These are phyloP conservation scores for Xylaria cubensis DNA, from an alignment of 495 filamentous ascomycete species.

Conservation along the genomic window DNA sequence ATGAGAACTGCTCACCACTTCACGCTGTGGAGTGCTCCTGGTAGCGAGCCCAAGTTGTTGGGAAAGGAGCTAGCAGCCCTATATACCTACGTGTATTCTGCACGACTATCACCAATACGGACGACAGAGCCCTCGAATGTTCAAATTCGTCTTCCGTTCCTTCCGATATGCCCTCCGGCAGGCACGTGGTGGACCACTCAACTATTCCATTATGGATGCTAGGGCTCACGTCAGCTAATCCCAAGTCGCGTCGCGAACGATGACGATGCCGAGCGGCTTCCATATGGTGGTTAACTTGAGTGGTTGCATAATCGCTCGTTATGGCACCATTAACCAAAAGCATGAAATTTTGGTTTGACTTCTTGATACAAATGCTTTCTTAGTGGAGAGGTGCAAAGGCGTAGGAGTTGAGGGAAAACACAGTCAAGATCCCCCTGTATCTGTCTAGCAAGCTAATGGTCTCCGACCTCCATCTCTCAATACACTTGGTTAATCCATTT, in stretches of 20 bases:
- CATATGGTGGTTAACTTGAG: neutral
- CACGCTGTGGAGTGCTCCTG: no score
- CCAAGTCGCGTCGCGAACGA: no score
- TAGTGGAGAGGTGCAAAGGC: no score
- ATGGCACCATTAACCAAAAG: neutral
- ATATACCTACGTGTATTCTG: no score
- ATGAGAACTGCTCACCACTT: neutral
- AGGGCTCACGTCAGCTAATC: conserved; percentile 12
- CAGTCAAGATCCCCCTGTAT: no score
- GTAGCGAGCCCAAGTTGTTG: neutral
- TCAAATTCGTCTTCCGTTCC: neutral
- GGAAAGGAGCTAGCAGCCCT: neutral
- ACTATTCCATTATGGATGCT: neutral
- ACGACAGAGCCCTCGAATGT: neutral
- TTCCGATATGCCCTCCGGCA: neutral
- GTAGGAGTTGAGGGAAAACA: no score
- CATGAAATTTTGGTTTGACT: neutral
- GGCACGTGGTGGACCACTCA: neutral
- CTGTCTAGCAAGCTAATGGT: no score
- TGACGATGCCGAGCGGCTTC: neutral
- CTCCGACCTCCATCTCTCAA: no score
- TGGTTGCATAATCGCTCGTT: neutral
- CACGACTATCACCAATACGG: no score
- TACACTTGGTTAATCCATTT: no score
- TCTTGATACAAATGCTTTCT: neutral